Percentiles rank a stretch among this genome's conserved stretches.
These are phyloP conservation scores for Takashimella tepidaria DNA, from an alignment of 1,284 basidiomycete species.

Conservation along the genomic window DNA sequence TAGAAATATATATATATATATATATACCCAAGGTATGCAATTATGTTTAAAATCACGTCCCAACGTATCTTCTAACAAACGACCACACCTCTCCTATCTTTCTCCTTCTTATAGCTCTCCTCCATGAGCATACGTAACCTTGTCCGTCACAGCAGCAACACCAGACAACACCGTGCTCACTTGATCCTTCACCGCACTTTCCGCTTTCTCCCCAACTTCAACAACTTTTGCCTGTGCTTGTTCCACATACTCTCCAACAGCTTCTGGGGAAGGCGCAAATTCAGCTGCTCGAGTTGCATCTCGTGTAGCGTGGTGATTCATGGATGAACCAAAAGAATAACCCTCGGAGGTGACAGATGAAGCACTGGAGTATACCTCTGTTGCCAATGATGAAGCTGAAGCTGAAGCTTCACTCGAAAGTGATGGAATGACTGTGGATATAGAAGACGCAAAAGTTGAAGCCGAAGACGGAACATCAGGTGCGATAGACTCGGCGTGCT, in stretches of 20 bases:
- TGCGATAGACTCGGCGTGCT: constrained; percentile 18
- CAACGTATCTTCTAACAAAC: too few relatives aligned
- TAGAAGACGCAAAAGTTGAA: constrained; percentile 2
- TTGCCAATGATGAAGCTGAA: constrained; percentile 6
- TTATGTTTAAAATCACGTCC: too few relatives aligned
- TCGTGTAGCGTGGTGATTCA: constrained; percentile 16
- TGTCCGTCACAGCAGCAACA: neutral
- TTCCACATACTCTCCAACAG: constrained; percentile 8
- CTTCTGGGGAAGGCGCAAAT: constrained; percentile 14
- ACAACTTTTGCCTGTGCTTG: constrained; percentile 5
- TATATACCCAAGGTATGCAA: too few relatives aligned
- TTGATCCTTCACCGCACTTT: constrained; percentile 3
- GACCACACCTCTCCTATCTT: neutral
- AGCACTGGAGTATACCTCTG: neutral
- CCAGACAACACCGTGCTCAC: neutral
- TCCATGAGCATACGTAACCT: neutral
- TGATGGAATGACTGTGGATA: constrained; percentile 2
- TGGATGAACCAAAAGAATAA: neutral
- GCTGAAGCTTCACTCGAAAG: constrained; percentile 9
- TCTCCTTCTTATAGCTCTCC: neutral
- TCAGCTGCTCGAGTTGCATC: constrained; percentile 11
- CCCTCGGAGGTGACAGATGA: neutral
- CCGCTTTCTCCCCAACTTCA: constrained; percentile 1
- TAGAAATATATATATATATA: too few relatives aligned
- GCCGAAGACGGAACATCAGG: constrained; percentile 11